Evolutionary conservation across 2,329 filamentous ascomycete species (phyloP).

Genomic region (Paramyrothecium sp.): DNA sequence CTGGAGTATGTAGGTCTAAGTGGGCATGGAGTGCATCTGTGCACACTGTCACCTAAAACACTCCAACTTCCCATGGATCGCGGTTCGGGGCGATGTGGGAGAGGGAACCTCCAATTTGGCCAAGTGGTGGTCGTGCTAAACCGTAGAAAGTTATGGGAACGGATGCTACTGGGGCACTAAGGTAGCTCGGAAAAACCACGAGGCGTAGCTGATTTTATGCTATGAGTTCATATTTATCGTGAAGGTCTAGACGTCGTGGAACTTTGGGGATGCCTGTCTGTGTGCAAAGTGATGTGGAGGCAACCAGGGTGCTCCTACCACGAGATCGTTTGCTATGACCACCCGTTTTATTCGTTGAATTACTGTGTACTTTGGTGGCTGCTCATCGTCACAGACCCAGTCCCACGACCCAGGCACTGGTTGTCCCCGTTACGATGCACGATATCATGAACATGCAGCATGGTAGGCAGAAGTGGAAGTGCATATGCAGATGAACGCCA

Average conservation of each 20-base stretch:
- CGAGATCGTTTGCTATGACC: not conserved
- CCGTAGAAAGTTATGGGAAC: not conserved
- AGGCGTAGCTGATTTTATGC: not conserved
- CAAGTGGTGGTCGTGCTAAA: not conserved
- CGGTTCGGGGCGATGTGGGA: not conserved
- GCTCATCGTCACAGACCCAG: too few relatives aligned
- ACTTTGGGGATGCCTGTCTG: not conserved
- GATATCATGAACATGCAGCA: too few relatives aligned
- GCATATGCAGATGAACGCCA: too few relatives aligned
- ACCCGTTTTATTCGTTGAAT: not conserved
- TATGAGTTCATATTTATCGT: not conserved
- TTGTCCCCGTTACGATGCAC: too few relatives aligned
- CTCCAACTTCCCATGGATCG: not conserved
- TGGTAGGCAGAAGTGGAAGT: too few relatives aligned
- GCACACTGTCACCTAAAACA: not conserved
- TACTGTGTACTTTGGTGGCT: not conserved
- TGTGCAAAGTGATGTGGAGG: not conserved
- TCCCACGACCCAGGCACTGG: too few relatives aligned
- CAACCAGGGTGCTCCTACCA: not conserved
- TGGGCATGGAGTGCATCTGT: not conserved
- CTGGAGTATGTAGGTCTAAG: not conserved
- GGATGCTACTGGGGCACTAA: not conserved
- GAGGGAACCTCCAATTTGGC: not conserved
- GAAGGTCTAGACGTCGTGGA: not conserved
- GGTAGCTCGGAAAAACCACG: not conserved